These are phyloP conservation scores for Penicillium steckii DNA, from an alignment of 495 filamentous ascomycete genomes.

Conservation along the genomic window DNA sequence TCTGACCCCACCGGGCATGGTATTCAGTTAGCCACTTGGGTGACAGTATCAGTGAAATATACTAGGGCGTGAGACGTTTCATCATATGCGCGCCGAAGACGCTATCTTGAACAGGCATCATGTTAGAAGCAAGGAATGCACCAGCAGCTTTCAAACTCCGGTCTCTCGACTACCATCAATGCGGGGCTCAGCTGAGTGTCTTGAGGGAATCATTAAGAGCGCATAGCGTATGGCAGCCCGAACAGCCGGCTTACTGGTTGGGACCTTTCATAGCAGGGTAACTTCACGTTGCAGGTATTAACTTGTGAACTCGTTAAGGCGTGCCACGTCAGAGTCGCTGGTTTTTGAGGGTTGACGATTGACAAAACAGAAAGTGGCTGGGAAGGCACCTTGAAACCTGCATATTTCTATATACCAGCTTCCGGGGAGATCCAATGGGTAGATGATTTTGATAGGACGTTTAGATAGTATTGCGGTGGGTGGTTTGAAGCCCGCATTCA, in stretches of 20 bases:
- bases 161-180: neutral
- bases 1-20: too few species aligned
- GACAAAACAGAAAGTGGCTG: constrained; percentile 16
- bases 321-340: constrained; percentile 33
- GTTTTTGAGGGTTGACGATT: constrained; percentile 6
- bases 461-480: constrained; percentile 7
- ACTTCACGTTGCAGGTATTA: constrained; percentile 7
- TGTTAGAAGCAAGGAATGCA: constrained; percentile 15
- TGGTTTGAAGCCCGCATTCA: constrained; percentile 11
- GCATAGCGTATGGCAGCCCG: neutral
- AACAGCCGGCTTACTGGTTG: constrained; percentile 1
- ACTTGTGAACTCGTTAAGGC: constrained; percentile 4
- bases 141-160: neutral
- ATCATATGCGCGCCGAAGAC: constrained; percentile 1
- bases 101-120: neutral
- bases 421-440: neutral
- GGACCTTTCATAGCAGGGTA: constrained; percentile 15
- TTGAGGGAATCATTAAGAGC: neutral
- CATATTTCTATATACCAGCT: constrained; percentile 27
- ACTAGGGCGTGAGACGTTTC: neutral
- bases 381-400: constrained; percentile 8
- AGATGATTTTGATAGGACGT: constrained; percentile 18
- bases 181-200: constrained; percentile 7
- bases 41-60: neutral
- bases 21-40: too few species aligned